phyloP scores from a whole-genome alignment of 345 rosid genomes.

The Eucalyptus urophylla region DNA sequence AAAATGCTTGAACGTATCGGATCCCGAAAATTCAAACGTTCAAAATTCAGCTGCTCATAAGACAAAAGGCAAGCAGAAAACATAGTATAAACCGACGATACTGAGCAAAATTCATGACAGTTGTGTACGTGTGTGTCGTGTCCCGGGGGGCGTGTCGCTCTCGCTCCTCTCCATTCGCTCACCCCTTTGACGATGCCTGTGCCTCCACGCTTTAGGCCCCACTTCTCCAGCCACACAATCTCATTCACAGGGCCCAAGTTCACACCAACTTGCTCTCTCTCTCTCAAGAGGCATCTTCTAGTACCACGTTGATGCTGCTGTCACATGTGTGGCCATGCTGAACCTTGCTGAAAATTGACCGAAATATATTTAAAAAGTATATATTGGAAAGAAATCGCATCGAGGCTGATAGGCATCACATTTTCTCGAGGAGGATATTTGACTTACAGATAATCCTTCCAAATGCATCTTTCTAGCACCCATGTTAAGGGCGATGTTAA shows the following conservation, averaged over 20 bases:
- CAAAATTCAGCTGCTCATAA: too few species aligned
- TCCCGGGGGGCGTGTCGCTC: neutral
- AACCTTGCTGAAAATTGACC: neutral
- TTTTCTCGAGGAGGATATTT: neutral
- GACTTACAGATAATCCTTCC: neutral
- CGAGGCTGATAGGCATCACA: neutral
- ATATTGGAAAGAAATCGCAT: neutral
- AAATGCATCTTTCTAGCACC: neutral
- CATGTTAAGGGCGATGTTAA: neutral
- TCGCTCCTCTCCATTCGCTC: neutral
- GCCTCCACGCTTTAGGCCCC: neutral
- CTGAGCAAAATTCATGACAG: neutral
- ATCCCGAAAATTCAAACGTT: too few species aligned
- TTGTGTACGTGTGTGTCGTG: neutral
- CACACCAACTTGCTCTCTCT: neutral
- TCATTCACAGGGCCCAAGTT: neutral
- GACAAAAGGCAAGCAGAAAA: neutral
- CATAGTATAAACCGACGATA: neutral
- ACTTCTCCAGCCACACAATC: neutral
- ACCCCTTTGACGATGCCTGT: neutral
- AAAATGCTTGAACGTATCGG: neutral
- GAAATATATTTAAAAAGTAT: neutral
- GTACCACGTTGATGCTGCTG: neutral
- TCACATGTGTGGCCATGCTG: neutral
- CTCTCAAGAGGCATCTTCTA: neutral